Evolutionary conservation across 495 filamentous ascomycete genomes (phyloP), one percentile per base, ranked within the genome.

Genomic region (Penicillium silybi): DNA sequence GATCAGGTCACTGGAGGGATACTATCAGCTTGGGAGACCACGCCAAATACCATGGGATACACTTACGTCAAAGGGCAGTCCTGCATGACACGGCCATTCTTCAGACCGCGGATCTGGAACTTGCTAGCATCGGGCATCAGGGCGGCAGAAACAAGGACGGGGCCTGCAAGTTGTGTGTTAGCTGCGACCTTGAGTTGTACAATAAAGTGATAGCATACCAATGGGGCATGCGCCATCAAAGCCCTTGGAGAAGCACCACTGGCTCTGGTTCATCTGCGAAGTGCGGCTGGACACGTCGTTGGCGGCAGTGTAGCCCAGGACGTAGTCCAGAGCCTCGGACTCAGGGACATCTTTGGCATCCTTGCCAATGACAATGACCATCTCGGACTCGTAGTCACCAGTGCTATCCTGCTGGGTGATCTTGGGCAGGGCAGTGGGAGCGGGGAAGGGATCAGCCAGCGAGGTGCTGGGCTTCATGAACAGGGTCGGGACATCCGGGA

Each of bases 321-420:
- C 86, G 57, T 92, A 85, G 53, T 86, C 77, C 10, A 92, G 69
- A 1, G 89, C 90, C 23, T 84, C 71, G 0, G 75, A 70, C 62
- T 90, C 87, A 7, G 82, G 60, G 19, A 93, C 83, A 56, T 92
- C 83, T 39, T 73, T 72, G 32, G 81, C 86, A 19, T 80, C 69
- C 60, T 83, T 84, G 19, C 88, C 88, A 54, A 93, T 91, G 1
- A 93, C 68, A 42, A 81, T 80, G 2, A 89, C 86, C 50, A 95
- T 80, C 65, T 95, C 89, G 43, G 85, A 88, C 63, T 93, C 90
- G 56, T 92, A 95, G 63, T 93, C 90, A 7, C 91, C 74, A 4
- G 71, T 80, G 40, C 70, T 71, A 44, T 80, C 72, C 29, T 63
- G 42, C 48, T 75, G 74, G 0, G 85, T 85, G 37, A 84, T 64